These are phyloP conservation scores for Ensete glaucum DNA, from an alignment of 176 grass and related monocot species.

Conservation along the genomic window DNA sequence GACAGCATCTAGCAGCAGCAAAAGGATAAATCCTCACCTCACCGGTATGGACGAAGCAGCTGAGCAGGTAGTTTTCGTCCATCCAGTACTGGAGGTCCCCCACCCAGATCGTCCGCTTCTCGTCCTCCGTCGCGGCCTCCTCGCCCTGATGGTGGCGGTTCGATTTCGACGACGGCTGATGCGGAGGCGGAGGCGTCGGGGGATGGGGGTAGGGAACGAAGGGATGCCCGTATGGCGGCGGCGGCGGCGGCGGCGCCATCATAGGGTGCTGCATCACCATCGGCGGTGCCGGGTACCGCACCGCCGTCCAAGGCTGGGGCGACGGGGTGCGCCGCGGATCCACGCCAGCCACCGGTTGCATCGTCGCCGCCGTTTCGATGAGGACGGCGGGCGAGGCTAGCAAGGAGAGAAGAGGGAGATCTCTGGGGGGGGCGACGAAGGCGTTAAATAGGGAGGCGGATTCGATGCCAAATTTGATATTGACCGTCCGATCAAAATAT, in stretches of 20 bases:
- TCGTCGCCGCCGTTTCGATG: slow-evolving; percentile 10
- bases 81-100: slow-evolving; percentile 18
- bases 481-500: background rate
- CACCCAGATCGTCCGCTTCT: slow-evolving; percentile 19
- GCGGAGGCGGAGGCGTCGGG: background rate
- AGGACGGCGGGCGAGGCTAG: slow-evolving; percentile 7
- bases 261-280: slow-evolving; percentile 20
- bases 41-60: slow-evolving; percentile 12
- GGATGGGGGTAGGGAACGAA: slow-evolving; percentile 16
- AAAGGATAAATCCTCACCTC: slow-evolving; percentile 16
- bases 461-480: background rate
- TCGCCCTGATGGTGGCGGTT: slow-evolving; percentile 5
- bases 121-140: background rate
- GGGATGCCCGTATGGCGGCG: slow-evolving; percentile 2
- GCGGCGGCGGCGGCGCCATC: slow-evolving; percentile 9
- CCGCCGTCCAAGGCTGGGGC: slow-evolving; percentile 5
- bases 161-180: background rate
- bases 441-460: slow-evolving; percentile 13
- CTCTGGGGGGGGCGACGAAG: background rate
- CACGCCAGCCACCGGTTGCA: background rate
- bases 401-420: background rate
- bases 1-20: background rate
- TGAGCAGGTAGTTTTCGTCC: slow-evolving; percentile 14
- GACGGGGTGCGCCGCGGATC: slow-evolving; percentile 6
- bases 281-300: slow-evolving; percentile 1